Percentiles rank a stretch among this genome's conserved stretches.
Conservation (phyloP, 2,329 filamentous ascomycete species). For the Cercospora sojina region DNA sequence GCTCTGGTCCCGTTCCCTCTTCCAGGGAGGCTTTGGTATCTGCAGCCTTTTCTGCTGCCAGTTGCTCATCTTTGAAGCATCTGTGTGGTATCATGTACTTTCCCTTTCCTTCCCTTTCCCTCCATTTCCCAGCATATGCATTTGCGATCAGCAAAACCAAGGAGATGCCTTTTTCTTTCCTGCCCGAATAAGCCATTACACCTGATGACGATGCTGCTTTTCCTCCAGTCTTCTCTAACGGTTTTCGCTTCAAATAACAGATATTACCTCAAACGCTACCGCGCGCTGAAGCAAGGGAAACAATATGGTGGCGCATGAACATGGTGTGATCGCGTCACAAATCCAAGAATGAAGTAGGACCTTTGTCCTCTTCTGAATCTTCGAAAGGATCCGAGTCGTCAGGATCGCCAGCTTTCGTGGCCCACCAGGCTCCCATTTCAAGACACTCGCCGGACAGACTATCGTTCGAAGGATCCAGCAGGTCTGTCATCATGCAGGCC, state of each 20-base stretch:
- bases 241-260: slow-evolving; percentile 46
- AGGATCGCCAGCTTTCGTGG: slow-evolving; percentile 46
- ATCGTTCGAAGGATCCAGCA: slow-evolving; percentile 71
- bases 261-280: slow-evolving; percentile 90
- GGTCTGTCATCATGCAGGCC: slow-evolving; percentile 78
- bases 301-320: slow-evolving; percentile 10
- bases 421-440: slow-evolving; percentile 66
- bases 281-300: slow-evolving; percentile 70
- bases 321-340: neutral
- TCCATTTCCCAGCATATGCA: neutral
- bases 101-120: neutral
- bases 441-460: slow-evolving; percentile 83
- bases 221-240: slow-evolving; percentile 9
- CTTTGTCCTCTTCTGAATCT: slow-evolving; percentile 5
- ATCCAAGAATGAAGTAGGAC: slow-evolving; percentile 1
- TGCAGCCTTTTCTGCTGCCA: neutral
- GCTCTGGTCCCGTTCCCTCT: neutral
- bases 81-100: neutral
- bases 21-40: neutral
- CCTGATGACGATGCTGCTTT: neutral
- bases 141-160: neutral
- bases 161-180: neutral
- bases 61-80: neutral
- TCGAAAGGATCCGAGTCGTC: slow-evolving; percentile 3
- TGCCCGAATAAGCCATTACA: neutral